A percentile compares a stretch with the other conserved stretches of the same genome.
Evolutionary conservation across 2,329 filamentous ascomycete genomes (phyloP).

Genomic region (Exophiala sideris): DNA sequence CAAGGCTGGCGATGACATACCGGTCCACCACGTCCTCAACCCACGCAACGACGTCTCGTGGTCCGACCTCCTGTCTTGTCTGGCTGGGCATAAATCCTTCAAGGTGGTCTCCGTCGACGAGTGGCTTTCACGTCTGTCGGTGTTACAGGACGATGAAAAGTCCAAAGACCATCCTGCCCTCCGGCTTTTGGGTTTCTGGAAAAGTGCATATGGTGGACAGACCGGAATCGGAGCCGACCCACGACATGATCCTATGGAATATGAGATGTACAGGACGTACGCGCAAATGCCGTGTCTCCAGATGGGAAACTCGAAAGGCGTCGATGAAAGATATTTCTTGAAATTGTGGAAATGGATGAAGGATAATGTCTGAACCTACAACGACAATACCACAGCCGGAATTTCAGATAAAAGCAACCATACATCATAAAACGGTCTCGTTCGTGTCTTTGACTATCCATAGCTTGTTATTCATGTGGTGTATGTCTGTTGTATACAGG

Average conservation of each 20-base stretch:
- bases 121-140: constrained; percentile 45
- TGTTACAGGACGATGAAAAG: constrained; percentile 24
- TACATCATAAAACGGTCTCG: too few relatives aligned
- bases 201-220: constrained; percentile 36
- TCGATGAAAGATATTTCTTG: constrained; percentile 16
- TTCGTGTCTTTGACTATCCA: not conserved
- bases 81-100: constrained; percentile 1
- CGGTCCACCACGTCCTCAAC: constrained; percentile 52
- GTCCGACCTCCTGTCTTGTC: constrained; percentile 10
- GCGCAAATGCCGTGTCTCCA: constrained; percentile 7
- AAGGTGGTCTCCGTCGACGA: constrained; percentile 42
- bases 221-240: not conserved
- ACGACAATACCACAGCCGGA: not conserved
- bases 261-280: constrained; percentile 13
- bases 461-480: not conserved
- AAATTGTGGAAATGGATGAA: constrained; percentile 25
- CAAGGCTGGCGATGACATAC: not conserved
- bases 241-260: not conserved
- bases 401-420: not conserved
- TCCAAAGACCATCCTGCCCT: constrained; percentile 41
- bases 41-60: constrained; percentile 31
- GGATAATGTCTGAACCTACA: constrained; percentile 4
- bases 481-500: not conserved
- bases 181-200: constrained; percentile 52
- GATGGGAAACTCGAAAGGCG: not conserved